Base-by-base conservation (phyloP, 176 grass and related monocot genomes). In the Rhynchospora breviuscula region DNA sequence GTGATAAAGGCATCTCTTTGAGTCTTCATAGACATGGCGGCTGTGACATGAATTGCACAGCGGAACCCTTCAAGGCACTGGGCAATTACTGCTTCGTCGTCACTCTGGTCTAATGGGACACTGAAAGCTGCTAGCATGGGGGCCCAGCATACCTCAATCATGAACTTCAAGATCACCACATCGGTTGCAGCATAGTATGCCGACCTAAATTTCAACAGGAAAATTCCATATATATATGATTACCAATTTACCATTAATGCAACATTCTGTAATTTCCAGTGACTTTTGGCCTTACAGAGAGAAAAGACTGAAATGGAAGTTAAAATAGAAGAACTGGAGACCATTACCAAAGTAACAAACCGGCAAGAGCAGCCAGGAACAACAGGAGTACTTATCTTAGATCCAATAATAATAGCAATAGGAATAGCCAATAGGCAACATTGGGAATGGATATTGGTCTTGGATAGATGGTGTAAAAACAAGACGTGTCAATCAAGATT, bases 101-200 rank as follows among this genome's bases (percentile, higher is more conserved):
- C 96, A 79, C 88, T 99, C 83, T 87, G 93, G 85, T 99, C 96
- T 86, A 99, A 91, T 83, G 96, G 96, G 75, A 99, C 96, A 78
- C 96, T 99, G 86, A 99, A 99, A 31, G 96, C 96, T 70, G 93
- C 96, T 87, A 99, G 86, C 96, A 99, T 99, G 59, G 96, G 96
- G 79, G 96, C 96, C 96, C 96, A 99, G 85, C 96, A 99, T 65
- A 92, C 91, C 86, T 99, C 96, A 7, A 99, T 91, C 96, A 99
- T 99, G 80, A 99, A 99, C 83, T 91, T 99, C 77, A 99, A 86
- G 66, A 99, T 87, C 72, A 99, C 89, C 31, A 99, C 91, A 83
- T 99, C 91, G 67, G 96, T 95, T 29, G 96, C 93, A 84, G 96
- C 89, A 90, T 95, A 95, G 90, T 95, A 99, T 83, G 83, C 84